Base-by-base conservation (phyloP, 129 eudicot genomes). In the Oenanthe sinensis region DNA sequence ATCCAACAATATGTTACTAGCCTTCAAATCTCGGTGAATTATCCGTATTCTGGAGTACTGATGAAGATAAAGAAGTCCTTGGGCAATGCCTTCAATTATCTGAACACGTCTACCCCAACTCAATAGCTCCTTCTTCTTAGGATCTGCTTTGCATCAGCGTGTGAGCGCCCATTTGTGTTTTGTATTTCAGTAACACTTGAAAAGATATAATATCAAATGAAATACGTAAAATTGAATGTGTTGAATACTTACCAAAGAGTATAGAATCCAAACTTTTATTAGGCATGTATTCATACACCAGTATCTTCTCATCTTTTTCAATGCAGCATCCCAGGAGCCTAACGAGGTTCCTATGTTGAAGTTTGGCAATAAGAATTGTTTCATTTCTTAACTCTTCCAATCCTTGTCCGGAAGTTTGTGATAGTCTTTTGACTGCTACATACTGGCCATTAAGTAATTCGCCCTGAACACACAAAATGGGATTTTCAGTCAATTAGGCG, bases 261-360 rank as follows among this genome's bases (percentile, higher is more conserved):
- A 70, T 33, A 70, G 45, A 70, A 70, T 70, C 74, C 74, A 70
- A 39, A 13, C 74, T 70, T 70, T 70, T 70, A 37, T 37, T 70
- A 5, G 74, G 44, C 74, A 70, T 70, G 47, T 70, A 70, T 37
- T 70, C 78, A 30, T 46, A 75, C 36, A 75, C 52, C 13, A 75
- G 62, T 46, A 75, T 47, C 43, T 75, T 45, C 33, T 75, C 78
- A 75, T 75, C 62, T 48, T 75, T 30, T 28, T 75, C 78, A 28
- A 75, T 75, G 65, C 78, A 75, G 63, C 78, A 46, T n/a, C 78
- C 78, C 65, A 75, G 37, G 42, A 75, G 78, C 62, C 78, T 70
- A 6, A 70, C 74, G n/a, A 70, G 46, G 46, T 70, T 70, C 74
- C 74, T 70, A 19, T 70, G 74, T 7, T 70, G 46, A 26, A 70